phyloP scores from a whole-genome alignment of 805 yeast genomes.

The Metschnikowia peoriensis region DNA sequence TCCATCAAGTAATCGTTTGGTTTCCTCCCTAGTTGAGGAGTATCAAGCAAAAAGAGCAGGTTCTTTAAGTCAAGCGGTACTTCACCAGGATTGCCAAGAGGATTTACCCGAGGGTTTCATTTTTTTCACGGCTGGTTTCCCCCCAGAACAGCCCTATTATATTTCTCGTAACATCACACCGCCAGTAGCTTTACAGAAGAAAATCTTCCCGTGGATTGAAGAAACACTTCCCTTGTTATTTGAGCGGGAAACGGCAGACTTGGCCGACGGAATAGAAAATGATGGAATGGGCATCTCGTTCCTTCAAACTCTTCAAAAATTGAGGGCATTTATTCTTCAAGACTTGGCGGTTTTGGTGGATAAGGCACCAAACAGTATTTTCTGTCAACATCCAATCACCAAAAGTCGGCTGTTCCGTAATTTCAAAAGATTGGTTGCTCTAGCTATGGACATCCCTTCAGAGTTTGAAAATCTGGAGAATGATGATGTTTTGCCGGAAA shows the following conservation, averaged over 20 bases:
- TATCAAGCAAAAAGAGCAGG: neutral
- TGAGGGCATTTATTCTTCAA: neutral
- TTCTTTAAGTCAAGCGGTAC: neutral
- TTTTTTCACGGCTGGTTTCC: neutral
- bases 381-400: neutral
- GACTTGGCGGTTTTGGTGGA: slow-evolving; percentile 1
- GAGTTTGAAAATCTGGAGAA: neutral
- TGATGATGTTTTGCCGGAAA: neutral
- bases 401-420: neutral
- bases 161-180: neutral
- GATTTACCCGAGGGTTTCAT: neutral
- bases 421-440: neutral
- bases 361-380: neutral
- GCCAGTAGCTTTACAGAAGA: neutral
- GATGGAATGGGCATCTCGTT: neutral
- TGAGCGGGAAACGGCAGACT: neutral
- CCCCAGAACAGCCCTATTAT: neutral
- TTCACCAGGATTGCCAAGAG: neutral
- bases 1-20: neutral
- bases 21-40: neutral
- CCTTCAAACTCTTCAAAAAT: neutral
- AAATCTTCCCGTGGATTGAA: neutral
- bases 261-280: neutral
- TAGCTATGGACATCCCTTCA: neutral
- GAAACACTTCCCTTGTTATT: neutral